Base-by-base conservation (phyloP, 2,329 filamentous ascomycete genomes). In the Penicillium sp. region DNA sequence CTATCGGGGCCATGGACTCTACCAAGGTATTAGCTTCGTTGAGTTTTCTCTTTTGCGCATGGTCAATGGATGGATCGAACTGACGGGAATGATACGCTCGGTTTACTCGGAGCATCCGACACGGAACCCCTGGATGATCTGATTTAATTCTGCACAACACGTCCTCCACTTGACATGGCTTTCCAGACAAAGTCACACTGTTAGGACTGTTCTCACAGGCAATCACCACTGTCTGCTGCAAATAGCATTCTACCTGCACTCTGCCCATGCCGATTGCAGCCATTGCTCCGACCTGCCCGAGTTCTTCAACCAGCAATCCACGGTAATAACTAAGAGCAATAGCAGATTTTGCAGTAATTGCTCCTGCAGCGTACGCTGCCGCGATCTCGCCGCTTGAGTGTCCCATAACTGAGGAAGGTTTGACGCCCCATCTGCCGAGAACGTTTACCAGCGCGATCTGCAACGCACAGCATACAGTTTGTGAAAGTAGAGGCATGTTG, bases 381-480 rank as follows among this genome's bases (percentile, higher is more conserved):
- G 65, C 71, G 37, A 77, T 75, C 57, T 77, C 74, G 1, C 74
- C 74, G 13, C 61, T 66, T 0, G 72, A 74, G 53, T 77, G 73
- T 0, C 74, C 73, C 1, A 75, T 57, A 4, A 73, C 69, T 1
- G 61, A 51, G 0, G 50, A 14, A 10, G 72, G 68, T 0, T 27
- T 23, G 6, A 75, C 56, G 1, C 65, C 67, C 64, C 63, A 69
- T 1, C 45, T 13, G 0, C 21, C 23, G 1, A 75, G 64, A 2
- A 75, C 50, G 21, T 73, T 65, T 1, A 72, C 62, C 0, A 77
- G 51, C 9, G 63, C 69, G 13, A 76, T 58, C 49, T 77, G 75
- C 5, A 77, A 37, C 0, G 69, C 73, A 13, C 70, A 69, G 29
- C 68, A 72, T 0, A 72, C 51, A 7, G 74, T 69, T 35, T 76